Conservation (phyloP, 352 stramenopile genomes). For the Pythium folliculosum region DNA sequence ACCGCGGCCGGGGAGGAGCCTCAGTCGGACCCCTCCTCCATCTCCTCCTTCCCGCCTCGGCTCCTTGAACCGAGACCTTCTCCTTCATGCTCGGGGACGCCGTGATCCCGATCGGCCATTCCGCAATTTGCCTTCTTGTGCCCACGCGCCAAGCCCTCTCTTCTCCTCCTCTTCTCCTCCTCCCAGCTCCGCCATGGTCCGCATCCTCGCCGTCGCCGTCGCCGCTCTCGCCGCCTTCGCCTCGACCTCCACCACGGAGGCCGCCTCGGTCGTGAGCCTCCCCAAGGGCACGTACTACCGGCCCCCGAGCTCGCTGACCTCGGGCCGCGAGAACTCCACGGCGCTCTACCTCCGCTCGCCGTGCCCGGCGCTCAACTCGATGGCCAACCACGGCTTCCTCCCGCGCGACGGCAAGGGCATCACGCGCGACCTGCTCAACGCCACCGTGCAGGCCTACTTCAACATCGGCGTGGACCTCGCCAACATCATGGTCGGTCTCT, state of each 20-base stretch:
- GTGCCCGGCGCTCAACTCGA: conserved; percentile 38
- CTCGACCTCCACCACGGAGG: neutral
- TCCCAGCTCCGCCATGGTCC: conserved; percentile 2
- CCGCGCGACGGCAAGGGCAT: conserved; percentile 48
- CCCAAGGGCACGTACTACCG: too few species aligned
- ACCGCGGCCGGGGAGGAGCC: neutral
- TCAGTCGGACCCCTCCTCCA: neutral
- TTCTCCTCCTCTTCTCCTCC: neutral
- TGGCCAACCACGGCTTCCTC: conserved; percentile 49
- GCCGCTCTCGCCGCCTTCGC: conserved; percentile 6
- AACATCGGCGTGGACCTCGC: conserved; percentile 33
- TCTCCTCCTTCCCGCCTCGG: neutral
- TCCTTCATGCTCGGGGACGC: neutral
- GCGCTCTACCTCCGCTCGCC: conserved; percentile 8
- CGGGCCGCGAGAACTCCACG: conserved; percentile 11
- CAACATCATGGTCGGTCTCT: too few species aligned
- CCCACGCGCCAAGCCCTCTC: conserved; percentile 8
- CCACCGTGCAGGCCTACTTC: conserved; percentile 40
- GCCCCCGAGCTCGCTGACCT: too few species aligned
- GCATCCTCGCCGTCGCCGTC: conserved; percentile 5
- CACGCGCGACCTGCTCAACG: conserved; percentile 28
- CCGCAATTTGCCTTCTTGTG: conserved; percentile 21
- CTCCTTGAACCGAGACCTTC: neutral
- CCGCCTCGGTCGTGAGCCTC: neutral
- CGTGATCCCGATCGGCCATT: neutral